Percentiles rank a stretch among this genome's conserved stretches.
These are phyloP conservation scores for Coniella lustricola DNA, from an alignment of 2,329 filamentous ascomycete genomes.

Conservation along the genomic window DNA sequence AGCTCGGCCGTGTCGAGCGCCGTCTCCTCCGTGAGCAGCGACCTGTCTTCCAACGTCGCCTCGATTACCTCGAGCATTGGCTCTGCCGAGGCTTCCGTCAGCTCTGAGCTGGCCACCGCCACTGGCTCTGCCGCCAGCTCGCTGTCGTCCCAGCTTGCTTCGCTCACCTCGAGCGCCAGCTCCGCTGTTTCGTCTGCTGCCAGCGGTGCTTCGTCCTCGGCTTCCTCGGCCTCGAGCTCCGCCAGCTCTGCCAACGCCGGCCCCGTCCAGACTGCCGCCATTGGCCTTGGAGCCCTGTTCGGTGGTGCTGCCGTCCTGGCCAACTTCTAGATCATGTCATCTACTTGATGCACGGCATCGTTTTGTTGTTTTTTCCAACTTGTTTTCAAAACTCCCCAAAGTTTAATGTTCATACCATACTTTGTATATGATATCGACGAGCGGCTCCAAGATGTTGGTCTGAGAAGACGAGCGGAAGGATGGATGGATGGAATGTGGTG, in stretches of 20 bases:
- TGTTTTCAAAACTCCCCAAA: neutral
- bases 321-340: conserved; percentile 33
- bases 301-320: conserved; percentile 38
- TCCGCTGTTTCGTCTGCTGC: conserved; percentile 14
- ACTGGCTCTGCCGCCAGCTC: conserved; percentile 18
- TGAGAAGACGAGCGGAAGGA: no score
- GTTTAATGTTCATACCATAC: neutral
- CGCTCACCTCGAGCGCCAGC: conserved; percentile 9
- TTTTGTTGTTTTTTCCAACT: neutral
- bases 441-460: no score
- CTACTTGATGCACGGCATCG: neutral
- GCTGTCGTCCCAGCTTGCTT: conserved; percentile 9
- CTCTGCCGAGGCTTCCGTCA: conserved; percentile 20
- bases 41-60: conserved; percentile 17
- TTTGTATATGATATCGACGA: neutral
- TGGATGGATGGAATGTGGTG: no score
- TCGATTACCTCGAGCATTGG: conserved; percentile 19
- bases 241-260: conserved; percentile 20
- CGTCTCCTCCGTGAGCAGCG: conserved; percentile 3
- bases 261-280: conserved; percentile 32
- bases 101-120: conserved; percentile 23
- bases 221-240: conserved; percentile 15
- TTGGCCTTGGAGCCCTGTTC: conserved; percentile 39
- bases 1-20: conserved; percentile 18
- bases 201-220: conserved; percentile 14